phyloP scores from a whole-genome alignment of 1,139 yeast genomes.

The Suhomyces bolitotheri region DNA sequence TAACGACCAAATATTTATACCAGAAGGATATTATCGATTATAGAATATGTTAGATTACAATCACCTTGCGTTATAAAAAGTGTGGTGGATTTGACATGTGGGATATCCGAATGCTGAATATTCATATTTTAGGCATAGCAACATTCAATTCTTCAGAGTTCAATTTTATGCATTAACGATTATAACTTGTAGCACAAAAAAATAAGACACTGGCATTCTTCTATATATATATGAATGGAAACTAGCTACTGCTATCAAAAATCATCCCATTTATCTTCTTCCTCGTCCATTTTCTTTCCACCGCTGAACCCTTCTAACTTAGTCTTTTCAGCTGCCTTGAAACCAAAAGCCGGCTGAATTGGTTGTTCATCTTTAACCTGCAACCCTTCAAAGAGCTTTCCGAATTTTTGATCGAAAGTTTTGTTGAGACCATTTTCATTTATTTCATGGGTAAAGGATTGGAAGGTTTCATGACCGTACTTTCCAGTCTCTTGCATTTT shows the following conservation, averaged over 20 bases:
- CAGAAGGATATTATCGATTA: too few relatives aligned
- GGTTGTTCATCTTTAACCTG: constrained; percentile 20
- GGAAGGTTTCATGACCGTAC: constrained; percentile 66
- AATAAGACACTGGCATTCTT: background rate
- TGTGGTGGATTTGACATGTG: too few relatives aligned
- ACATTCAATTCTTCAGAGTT: background rate
- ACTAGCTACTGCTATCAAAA: constrained; percentile 25
- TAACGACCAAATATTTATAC: background rate
- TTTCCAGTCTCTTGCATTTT: constrained; percentile 87
- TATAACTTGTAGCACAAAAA: background rate
- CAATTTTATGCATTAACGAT: constrained; percentile 1
- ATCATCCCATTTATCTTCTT: constrained; percentile 49
- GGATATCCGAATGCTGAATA: too few relatives aligned
- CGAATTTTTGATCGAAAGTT: constrained; percentile 50
- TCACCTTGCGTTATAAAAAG: background rate
- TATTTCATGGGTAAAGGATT: constrained; percentile 55
- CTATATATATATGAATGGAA: constrained; percentile 3
- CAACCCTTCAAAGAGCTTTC: constrained; percentile 50
- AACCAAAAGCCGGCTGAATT: constrained; percentile 71
- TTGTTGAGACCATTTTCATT: constrained; percentile 36
- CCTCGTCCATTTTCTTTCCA: constrained; percentile 31
- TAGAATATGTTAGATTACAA: background rate
- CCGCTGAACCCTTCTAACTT: constrained; percentile 55
- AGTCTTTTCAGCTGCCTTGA: constrained; percentile 62
- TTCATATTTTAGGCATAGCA: background rate